phyloP scores from a whole-genome alignment of 805 yeast species.

The Spathaspora passalidarum region DNA sequence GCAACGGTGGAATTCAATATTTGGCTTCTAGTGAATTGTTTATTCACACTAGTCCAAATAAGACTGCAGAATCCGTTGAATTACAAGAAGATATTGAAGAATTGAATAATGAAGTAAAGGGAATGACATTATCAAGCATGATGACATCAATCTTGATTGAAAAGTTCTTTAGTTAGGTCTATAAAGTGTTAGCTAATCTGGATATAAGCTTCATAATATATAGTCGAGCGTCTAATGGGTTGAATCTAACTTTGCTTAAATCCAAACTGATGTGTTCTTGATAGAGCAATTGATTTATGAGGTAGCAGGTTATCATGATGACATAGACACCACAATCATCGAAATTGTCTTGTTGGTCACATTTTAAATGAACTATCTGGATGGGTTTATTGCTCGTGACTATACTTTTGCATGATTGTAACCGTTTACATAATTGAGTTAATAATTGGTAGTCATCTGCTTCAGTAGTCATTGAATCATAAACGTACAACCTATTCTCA shows the following conservation, averaged over 20 bases:
- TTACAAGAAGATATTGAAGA: constrained; percentile 12
- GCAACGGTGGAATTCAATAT: constrained; percentile 26
- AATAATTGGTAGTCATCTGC: constrained; percentile 16
- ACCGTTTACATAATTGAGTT: constrained; percentile 18
- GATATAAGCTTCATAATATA: constrained; percentile 29
- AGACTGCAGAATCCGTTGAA: not conserved
- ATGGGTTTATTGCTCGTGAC: constrained; percentile 19
- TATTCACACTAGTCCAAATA: constrained; percentile 13
- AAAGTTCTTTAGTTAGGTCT: constrained; percentile 16
- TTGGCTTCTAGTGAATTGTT: constrained; percentile 22
- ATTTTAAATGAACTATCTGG: constrained; percentile 26
- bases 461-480: constrained; percentile 53
- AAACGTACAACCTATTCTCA: constrained; percentile 48
- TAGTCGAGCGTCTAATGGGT: constrained; percentile 48
- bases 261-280: constrained; percentile 32
- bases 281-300: constrained; percentile 23
- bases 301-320: constrained; percentile 38
- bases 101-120: constrained; percentile 11
- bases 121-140: constrained; percentile 26
- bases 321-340: constrained; percentile 62
- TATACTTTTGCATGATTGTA: constrained; percentile 19
- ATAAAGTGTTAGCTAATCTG: constrained; percentile 6
- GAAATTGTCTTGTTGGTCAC: constrained; percentile 64
- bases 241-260: constrained; percentile 38
- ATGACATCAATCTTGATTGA: constrained; percentile 24